These are phyloP conservation scores for Penicillium daleae DNA, from an alignment of 495 filamentous ascomycete species.

Conservation along the genomic window DNA sequence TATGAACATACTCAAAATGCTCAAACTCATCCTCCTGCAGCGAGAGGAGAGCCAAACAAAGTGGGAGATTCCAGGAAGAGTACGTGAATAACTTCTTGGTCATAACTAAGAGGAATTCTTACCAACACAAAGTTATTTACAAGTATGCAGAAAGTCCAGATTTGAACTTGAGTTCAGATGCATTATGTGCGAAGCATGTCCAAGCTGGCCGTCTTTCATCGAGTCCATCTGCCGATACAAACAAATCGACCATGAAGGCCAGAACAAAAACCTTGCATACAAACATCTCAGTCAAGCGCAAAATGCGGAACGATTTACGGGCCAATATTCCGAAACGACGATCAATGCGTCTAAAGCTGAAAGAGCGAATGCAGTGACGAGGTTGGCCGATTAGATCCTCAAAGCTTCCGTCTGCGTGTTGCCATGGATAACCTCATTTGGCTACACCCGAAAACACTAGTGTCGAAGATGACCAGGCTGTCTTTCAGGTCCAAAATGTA, in stretches of 20 bases:
- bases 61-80: background rate
- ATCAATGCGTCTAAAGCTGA: constrained; percentile 5
- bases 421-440: background rate
- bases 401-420: background rate
- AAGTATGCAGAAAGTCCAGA: background rate
- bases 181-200: background rate
- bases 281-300: background rate
- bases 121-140: background rate
- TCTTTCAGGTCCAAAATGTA: too few species aligned
- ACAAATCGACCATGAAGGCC: background rate
- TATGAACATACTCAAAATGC: constrained; percentile 3
- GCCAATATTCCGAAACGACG: constrained; percentile 5
- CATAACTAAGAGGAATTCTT: background rate
- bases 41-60: constrained; percentile 1
- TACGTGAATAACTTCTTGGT: background rate
- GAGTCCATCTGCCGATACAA: background rate
- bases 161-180: background rate
- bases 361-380: background rate
- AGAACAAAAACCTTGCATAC: background rate
- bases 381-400: background rate
- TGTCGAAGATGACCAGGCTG: too few species aligned
- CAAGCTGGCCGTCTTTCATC: background rate
- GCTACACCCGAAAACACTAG: too few species aligned
- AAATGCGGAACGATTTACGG: background rate
- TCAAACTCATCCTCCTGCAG: background rate